Evolutionary conservation across 2,329 filamentous ascomycete genomes (phyloP).

Genomic region (Sporothrix pseudoabietina): DNA sequence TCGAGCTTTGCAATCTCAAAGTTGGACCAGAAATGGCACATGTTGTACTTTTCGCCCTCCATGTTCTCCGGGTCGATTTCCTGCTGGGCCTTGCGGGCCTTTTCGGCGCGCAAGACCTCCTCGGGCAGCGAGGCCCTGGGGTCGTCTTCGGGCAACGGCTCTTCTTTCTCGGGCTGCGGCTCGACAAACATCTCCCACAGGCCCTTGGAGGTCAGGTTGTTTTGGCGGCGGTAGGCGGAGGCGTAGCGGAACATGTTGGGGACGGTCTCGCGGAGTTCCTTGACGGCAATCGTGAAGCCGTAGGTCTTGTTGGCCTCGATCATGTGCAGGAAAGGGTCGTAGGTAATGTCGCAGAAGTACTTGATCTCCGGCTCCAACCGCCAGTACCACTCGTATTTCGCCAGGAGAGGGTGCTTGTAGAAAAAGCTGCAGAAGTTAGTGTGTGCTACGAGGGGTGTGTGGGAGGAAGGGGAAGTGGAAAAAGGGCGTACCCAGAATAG

Average conservation of each 20-base stretch:
- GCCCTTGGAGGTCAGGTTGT: constrained; percentile 87
- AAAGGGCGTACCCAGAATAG: constrained; percentile 79
- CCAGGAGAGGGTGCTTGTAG: constrained; percentile 91
- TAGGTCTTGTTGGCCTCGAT: constrained; percentile 94
- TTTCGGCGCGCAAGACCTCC: constrained; percentile 76
- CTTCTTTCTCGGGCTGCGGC: constrained; percentile 66
- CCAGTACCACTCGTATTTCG: constrained; percentile 99
- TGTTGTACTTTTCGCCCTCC: constrained; percentile 98
- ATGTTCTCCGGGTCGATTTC: constrained; percentile 89
- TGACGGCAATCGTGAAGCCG: constrained; percentile 97
- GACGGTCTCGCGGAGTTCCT: constrained; percentile 95
- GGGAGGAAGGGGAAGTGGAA: too few relatives aligned
- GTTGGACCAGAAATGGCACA: constrained; percentile 99
- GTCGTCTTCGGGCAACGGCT: constrained; percentile 61
- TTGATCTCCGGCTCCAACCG: constrained; percentile 98
- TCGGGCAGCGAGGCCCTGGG: constrained; percentile 72
- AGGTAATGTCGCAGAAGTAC: constrained; percentile 99
- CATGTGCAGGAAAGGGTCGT: constrained; percentile 97
- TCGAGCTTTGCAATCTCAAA: constrained; percentile 94
- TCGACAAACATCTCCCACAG: constrained; percentile 99
- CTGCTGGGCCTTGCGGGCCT: constrained; percentile 61
- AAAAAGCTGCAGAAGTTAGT: constrained; percentile 69
- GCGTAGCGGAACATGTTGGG: constrained; percentile 99
- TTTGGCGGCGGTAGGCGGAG: constrained; percentile 92
- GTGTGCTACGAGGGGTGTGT: too few relatives aligned